These are phyloP conservation scores for Simplicillium sp. DNA, from an alignment of 2,329 filamentous ascomycete species.

Conservation along the genomic window DNA sequence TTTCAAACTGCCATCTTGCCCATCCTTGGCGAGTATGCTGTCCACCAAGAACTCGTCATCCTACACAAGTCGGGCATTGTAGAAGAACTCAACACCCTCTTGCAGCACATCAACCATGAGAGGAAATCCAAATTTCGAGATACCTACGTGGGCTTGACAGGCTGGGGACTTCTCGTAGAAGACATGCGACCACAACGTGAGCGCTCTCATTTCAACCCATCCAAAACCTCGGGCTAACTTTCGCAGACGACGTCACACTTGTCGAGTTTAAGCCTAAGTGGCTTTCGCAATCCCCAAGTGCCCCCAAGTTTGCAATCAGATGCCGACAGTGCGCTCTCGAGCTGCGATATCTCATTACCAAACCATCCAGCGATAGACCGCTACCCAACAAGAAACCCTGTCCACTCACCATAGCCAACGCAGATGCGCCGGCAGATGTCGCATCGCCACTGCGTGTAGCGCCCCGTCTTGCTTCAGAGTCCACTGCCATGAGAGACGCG, in stretches of 20 bases:
- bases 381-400: conserved; percentile 42
- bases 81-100: conserved; percentile 39
- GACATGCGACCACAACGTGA: conserved; percentile 49
- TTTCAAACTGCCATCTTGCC: conserved; percentile 23
- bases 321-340: conserved; percentile 66
- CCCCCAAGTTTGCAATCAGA: conserved; percentile 50
- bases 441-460: conserved; percentile 31
- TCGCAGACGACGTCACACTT: conserved; percentile 24
- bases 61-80: conserved; percentile 25
- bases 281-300: conserved; percentile 66
- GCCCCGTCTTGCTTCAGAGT: conserved; percentile 20
- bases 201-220: background rate
- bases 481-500: conserved; percentile 14
- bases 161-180: conserved; percentile 61
- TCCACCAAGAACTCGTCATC: conserved; percentile 27
- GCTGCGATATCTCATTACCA: conserved; percentile 23
- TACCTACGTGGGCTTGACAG: conserved; percentile 41
- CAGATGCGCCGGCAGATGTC: conserved; percentile 33
- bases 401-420: conserved; percentile 53
- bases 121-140: conserved; percentile 36
- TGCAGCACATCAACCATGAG: conserved; percentile 36
- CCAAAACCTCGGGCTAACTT: conserved; percentile 4
- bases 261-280: conserved; percentile 82
- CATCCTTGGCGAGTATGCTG: conserved; percentile 22
- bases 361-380: conserved; percentile 21